Evolutionary conservation across 495 filamentous ascomycete genomes (phyloP).

Genomic region (Lasiosphaeria miniovina): DNA sequence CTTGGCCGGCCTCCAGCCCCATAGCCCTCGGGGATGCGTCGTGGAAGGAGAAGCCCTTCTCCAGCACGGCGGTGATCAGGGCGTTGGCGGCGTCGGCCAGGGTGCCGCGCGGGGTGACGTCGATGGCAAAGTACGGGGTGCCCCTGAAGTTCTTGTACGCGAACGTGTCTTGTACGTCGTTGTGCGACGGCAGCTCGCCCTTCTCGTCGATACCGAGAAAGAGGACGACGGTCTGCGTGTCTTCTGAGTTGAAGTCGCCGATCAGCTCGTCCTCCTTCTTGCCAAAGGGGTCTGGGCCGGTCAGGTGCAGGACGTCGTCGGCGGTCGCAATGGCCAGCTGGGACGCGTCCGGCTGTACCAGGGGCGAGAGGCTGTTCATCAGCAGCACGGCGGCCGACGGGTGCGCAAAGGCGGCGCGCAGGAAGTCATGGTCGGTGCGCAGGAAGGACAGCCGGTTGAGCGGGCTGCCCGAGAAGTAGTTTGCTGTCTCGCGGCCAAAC

Average conservation of each 20-base stretch:
- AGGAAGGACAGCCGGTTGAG: conserved; percentile 76
- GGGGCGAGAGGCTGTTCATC: conserved; percentile 73
- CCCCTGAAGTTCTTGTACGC: conserved; percentile 60
- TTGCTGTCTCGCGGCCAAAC: conserved; percentile 86
- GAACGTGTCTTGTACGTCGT: conserved; percentile 22
- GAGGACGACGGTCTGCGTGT: conserved; percentile 64
- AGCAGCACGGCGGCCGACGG: conserved; percentile 69
- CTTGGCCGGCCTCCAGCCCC: conserved; percentile 42
- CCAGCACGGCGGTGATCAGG: conserved; percentile 34
- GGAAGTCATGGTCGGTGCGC: conserved; percentile 72
- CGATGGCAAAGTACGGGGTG: conserved; percentile 81
- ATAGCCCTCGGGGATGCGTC: conserved; percentile 31
- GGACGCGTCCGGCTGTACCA: conserved; percentile 54
- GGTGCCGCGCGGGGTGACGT: conserved; percentile 67
- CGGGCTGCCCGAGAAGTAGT: conserved; percentile 85
- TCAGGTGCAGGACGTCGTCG: conserved; percentile 63
- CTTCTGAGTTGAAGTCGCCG: conserved; percentile 65
- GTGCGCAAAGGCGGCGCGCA: conserved; percentile 71
- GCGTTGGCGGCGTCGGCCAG: conserved; percentile 57
- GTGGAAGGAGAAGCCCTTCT: conserved; percentile 27
- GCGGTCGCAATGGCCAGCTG: conserved; percentile 60
- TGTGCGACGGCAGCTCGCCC: conserved; percentile 27
- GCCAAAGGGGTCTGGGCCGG: conserved; percentile 67
- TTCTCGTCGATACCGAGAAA: conserved; percentile 86
- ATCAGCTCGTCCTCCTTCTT: conserved; percentile 71